These are phyloP conservation scores for Pichia sorboxylosa DNA, from an alignment of 1,139 yeast species.

Conservation along the genomic window DNA sequence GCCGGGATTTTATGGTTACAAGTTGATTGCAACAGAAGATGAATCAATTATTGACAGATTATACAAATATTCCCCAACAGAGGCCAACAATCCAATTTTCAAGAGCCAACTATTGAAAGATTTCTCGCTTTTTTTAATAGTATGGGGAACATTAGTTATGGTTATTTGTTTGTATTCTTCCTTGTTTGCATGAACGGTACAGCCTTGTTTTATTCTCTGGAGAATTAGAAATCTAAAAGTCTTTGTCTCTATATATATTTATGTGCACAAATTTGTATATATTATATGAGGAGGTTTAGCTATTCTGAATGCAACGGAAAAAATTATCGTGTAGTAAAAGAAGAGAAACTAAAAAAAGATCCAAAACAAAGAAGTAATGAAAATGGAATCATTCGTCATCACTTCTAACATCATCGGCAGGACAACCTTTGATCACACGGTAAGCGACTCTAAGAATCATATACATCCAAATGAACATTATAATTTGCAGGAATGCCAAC, in stretches of 20 bases:
- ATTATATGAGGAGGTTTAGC: no score
- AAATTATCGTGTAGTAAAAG: no score
- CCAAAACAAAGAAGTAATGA: no score
- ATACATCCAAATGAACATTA: conserved; percentile 65
- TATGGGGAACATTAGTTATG: conserved; percentile 49
- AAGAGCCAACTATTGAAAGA: conserved; percentile 18
- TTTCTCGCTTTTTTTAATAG: conserved; percentile 37
- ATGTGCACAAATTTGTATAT: no score
- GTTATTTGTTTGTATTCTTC: conserved; percentile 31
- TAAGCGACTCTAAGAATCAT: conserved; percentile 60
- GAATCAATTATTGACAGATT: conserved; percentile 14
- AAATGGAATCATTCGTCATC: conserved; percentile 61
- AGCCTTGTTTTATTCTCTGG: no score
- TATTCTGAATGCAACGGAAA: no score
- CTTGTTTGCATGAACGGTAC: no score
- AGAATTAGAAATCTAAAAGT: no score
- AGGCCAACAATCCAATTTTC: conserved; percentile 16
- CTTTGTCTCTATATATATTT: no score
- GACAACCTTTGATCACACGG: conserved; percentile 57
- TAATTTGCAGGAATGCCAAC: conserved; percentile 53
- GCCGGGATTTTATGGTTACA: conserved; percentile 49
- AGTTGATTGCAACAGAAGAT: conserved; percentile 27
- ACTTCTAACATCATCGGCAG: conserved; percentile 76
- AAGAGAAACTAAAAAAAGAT: no score
- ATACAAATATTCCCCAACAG: conserved; percentile 13